Evolutionary conservation across 306 rosid genomes (phyloP), one percentile per base, ranked within the genome.

Genomic region (Quercus ilex): DNA sequence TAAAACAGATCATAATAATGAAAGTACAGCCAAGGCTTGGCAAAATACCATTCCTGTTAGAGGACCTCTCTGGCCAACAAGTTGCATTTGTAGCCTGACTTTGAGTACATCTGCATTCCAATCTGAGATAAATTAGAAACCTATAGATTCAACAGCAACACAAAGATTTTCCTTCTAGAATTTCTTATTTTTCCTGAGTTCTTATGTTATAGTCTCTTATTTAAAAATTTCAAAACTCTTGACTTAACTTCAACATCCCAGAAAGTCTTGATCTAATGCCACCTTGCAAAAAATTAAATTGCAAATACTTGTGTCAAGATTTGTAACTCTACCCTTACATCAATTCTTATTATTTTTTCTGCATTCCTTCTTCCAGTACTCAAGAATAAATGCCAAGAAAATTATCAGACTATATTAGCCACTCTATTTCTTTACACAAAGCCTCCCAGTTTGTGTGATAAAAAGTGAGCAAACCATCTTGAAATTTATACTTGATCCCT

Each of bases 41-140:
- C 52, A 80, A 83, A 80, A 51, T 91, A 95, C 99, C 97, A 93
- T 93, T 87, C 99, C 99, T 64, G 72, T 87, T 77, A 91, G 81
- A 83, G 96, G 98, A 87, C 97, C 97, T 76, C 80, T 93, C 92
- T 89, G 96, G 73, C 99, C 97, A 80, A 91, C 93, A 55, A 93
- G 99, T 86, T 96, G 99, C 97, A 91, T 96, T 83, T 96, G 99
- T 83, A 96, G 91, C 89, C 99, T 93, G 55, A 93, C 97, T 83
- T 96, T 96, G 80, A 96, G 82, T 19, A 96, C 96, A 89, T 96
- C 98, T 95, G 92, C 93, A 86, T 69, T 81, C 71, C 82, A 84
- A n/a, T 55, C 76, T 74, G n/a, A 81, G 71, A 73, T 76, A 73
- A 60, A 74, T 73, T 63, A 78, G 38, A 75, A 55, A 74, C 30